Conservation (phyloP, 129 eudicot genomes). For the Oenanthe sinensis region DNA sequence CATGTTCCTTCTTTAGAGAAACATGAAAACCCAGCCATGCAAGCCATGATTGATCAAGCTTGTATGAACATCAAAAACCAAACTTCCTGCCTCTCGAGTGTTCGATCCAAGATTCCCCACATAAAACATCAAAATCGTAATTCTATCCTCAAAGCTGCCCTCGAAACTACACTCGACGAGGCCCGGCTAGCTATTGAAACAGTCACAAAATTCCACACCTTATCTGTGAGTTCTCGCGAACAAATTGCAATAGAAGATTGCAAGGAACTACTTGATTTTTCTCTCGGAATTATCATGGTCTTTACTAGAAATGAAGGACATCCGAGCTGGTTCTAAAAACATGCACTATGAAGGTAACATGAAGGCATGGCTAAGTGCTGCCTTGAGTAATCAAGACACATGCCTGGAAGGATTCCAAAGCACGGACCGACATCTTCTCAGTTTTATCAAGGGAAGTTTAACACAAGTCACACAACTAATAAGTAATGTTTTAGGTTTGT, state of each 20-base stretch:
- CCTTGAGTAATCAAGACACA: conserved; percentile 91
- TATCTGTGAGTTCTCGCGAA: conserved; percentile 60
- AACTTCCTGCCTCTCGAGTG: conserved; percentile 42
- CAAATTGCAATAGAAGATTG: conserved; percentile 85
- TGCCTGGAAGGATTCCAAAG: conserved; percentile 97
- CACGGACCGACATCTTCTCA: conserved; percentile 49
- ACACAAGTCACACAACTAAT: conserved; percentile 30
- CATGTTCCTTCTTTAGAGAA: conserved; percentile 17
- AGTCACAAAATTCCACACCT: conserved; percentile 43
- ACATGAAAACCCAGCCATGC: conserved; percentile 25
- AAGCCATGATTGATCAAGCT: conserved; percentile 53
- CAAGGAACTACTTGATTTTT: conserved; percentile 84
- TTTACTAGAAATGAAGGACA: conserved; percentile 53
- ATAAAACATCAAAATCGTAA: conserved; percentile 23
- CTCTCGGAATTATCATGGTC: conserved; percentile 78
- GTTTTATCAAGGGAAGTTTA: conserved; percentile 56
- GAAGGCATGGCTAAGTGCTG: conserved; percentile 92
- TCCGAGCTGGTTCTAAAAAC: conserved; percentile 37
- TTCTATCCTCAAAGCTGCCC: conserved; percentile 63
- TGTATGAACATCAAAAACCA: conserved; percentile 49
- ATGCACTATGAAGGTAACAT: conserved; percentile 48
- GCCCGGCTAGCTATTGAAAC: conserved; percentile 45
- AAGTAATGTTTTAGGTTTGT: conserved; percentile 7
- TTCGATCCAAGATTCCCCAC: conserved; percentile 35
- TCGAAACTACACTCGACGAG: conserved; percentile 46